Evolutionary conservation across 208 protist species (phyloP), one percentile per base, ranked within the genome.

Genomic region (Acanthamoeba divionensis): DNA sequence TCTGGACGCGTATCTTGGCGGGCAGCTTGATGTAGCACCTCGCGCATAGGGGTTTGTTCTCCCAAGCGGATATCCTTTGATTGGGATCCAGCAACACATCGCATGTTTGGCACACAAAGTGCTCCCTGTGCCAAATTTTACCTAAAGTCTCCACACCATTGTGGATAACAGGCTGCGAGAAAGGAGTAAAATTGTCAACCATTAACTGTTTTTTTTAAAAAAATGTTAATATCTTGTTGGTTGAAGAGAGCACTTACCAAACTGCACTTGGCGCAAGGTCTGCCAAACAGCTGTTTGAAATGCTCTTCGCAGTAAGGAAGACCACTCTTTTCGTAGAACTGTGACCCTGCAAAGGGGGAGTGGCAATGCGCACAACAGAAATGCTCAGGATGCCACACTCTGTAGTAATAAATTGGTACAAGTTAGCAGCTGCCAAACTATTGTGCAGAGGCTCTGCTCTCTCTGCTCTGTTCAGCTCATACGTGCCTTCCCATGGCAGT

Each of bases 401-500:
- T n/a, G n/a, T n/a, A n/a, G n/a, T n/a, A n/a, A n/a, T n/a, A n/a
- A n/a, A n/a, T n/a, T n/a, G n/a, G n/a, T n/a, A n/a, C n/a, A n/a
- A n/a, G n/a, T n/a, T n/a, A n/a, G n/a, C n/a, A n/a, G n/a, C n/a
- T n/a, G n/a, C n/a, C n/a, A n/a, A n/a, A n/a, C n/a, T n/a, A n/a
- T n/a, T n/a, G n/a, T n/a, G n/a, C n/a, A n/a, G n/a, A n/a, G n/a
- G n/a, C n/a, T n/a, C n/a, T n/a, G n/a, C n/a, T n/a, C n/a, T n/a
- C n/a, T n/a, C n/a, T n/a, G n/a, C n/a, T n/a, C n/a, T n/a, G n/a
- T n/a, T n/a, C n/a, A n/a, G n/a, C n/a, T n/a, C n/a, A n/a, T n/a
- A n/a, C n/a, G n/a, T n/a, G n/a, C n/a, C 77, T 90, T 52, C 57
- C 85, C 31, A 92, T 48, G 26, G 90, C 92, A 38, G 90, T 94